Percentiles rank a stretch among this genome's conserved stretches.
phyloP scores from a whole-genome alignment of 441 rosid species.

The Erodium trifolium region DNA sequence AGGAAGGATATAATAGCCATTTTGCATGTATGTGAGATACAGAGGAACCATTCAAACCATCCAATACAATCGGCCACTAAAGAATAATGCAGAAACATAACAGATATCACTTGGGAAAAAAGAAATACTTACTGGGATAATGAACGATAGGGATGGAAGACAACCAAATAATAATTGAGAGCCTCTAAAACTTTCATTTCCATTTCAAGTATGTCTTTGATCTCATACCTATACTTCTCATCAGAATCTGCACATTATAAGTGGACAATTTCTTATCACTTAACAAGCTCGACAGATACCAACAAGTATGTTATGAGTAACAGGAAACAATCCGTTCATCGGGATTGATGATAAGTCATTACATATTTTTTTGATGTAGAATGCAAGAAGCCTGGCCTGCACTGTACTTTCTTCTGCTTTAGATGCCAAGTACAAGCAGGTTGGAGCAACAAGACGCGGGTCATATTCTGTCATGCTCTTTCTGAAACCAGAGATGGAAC shows the following conservation, averaged over 20 bases:
- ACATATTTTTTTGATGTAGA: slow-evolving; percentile 60
- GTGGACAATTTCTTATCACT: slow-evolving; percentile 20
- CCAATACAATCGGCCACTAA: not conserved
- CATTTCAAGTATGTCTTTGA: slow-evolving; percentile 93
- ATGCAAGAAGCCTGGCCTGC: slow-evolving; percentile 70
- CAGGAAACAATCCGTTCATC: slow-evolving; percentile 5
- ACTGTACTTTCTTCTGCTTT: slow-evolving; percentile 97
- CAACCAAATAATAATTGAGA: slow-evolving; percentile 80
- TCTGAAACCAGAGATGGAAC: slow-evolving; percentile 33
- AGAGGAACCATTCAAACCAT: not conserved
- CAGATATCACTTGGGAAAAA: slow-evolving; percentile 10
- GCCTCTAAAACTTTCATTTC: slow-evolving; percentile 98
- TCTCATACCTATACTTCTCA: slow-evolving; percentile 68
- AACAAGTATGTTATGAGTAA: slow-evolving; percentile 7
- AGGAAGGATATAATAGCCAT: not conserved
- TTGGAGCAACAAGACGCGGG: slow-evolving; percentile 88
- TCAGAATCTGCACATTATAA: slow-evolving; percentile 49
- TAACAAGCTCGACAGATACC: slow-evolving; percentile 6
- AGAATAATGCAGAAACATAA: slow-evolving; percentile 10
- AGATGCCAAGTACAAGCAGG: slow-evolving; percentile 90
- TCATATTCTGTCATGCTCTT: slow-evolving; percentile 86
- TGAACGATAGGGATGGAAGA: slow-evolving; percentile 86
- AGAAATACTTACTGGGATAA: slow-evolving; percentile 52
- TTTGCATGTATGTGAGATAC: slow-evolving; percentile 1
- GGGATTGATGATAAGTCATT: slow-evolving; percentile 25